Evolutionary conservation across 768 basidiomycete species (phyloP).

Genomic region (Kwoniella dejecticola): DNA sequence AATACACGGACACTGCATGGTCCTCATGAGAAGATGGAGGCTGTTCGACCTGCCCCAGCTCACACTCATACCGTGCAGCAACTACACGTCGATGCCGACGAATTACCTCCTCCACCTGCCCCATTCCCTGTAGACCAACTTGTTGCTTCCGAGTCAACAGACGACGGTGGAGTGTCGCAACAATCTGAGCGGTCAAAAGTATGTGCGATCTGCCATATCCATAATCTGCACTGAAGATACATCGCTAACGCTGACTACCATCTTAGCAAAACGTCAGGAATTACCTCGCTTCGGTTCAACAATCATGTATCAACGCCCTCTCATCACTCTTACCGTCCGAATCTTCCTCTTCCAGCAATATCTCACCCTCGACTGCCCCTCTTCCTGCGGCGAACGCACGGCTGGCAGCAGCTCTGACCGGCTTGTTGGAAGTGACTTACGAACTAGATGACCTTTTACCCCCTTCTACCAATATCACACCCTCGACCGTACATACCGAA

Average conservation of each 20-base stretch:
- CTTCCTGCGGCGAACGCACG: constrained; percentile 17
- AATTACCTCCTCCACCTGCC: constrained; percentile 38
- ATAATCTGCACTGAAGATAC: too few relatives aligned
- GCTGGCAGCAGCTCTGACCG: constrained; percentile 32
- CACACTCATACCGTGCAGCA: not conserved
- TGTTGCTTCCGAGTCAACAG: not conserved
- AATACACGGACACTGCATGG: too few relatives aligned
- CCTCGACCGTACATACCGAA: constrained; percentile 5
- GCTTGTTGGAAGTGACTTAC: constrained; percentile 40
- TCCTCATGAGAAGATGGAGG: constrained; percentile 19
- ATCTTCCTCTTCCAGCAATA: not conserved
- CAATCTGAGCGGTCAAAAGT: not conserved
- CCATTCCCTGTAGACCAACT: constrained; percentile 35
- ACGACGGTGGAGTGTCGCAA: too few relatives aligned
- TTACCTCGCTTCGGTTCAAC: constrained; percentile 26
- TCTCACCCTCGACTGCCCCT: not conserved
- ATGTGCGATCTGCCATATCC: not conserved
- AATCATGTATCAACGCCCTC: constrained; percentile 30
- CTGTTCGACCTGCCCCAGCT: constrained; percentile 8
- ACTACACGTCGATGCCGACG: constrained; percentile 8
- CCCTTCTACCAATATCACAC: constrained; percentile 21
- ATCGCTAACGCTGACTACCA: too few relatives aligned
- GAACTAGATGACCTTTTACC: constrained; percentile 33
- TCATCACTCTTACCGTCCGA: constrained; percentile 22
- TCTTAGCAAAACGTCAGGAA: constrained; percentile 9